phyloP scores from a whole-genome alignment of 306 rosid species.

The Styphnolobium japonicum region DNA sequence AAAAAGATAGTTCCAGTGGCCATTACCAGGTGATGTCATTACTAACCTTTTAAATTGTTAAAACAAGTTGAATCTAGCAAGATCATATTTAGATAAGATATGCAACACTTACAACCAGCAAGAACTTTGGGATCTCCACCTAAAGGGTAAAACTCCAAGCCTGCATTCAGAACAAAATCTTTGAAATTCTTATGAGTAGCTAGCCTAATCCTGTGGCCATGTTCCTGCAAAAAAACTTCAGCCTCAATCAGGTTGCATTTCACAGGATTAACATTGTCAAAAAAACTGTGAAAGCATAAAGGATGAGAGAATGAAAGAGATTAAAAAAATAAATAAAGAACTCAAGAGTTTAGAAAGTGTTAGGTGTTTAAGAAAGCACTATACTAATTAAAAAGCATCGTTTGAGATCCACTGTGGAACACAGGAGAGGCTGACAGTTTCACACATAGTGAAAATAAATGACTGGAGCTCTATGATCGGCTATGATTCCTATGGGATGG shows the following conservation, averaged over 20 bases:
- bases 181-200: constrained; percentile 92
- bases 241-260: constrained; percentile 24
- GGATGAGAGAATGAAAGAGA: constrained; percentile 8
- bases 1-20: background rate
- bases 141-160: constrained; percentile 89
- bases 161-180: constrained; percentile 79
- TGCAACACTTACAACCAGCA: constrained; percentile 82
- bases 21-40: background rate
- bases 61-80: constrained; percentile 13
- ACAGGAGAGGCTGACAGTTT: background rate
- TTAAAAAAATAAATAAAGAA: background rate
- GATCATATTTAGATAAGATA: constrained; percentile 16
- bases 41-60: background rate
- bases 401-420: background rate
- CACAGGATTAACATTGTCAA: background rate
- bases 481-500: constrained; percentile 3
- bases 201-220: constrained; percentile 89
- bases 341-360: constrained; percentile 3
- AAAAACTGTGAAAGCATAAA: background rate
- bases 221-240: constrained; percentile 58
- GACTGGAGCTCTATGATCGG: background rate
- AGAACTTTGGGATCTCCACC: constrained; percentile 99
- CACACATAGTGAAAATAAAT: background rate
- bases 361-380: background rate
- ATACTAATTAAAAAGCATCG: background rate